Base-by-base conservation (phyloP, 2,329 filamentous ascomycete species). In the Karstenula rhodostoma region DNA sequence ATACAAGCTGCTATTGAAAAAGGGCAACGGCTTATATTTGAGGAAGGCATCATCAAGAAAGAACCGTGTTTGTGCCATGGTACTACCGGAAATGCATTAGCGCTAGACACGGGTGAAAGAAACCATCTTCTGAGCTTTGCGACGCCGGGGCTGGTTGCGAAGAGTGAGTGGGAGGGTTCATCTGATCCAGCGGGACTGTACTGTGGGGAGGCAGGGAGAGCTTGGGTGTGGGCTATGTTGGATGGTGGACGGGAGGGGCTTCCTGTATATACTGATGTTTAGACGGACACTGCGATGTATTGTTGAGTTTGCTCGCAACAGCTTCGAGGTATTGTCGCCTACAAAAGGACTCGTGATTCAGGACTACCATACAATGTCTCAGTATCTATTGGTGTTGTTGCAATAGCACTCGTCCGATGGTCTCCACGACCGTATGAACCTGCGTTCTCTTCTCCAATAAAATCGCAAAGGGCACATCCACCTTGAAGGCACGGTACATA, bases 41-140 rank as follows among this genome's bases (percentile, higher is more conserved):
- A 84, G 63, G 80, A 84, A 47, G 88, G 87, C 0, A 69, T 89
- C 10, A 75, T 90, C 61, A 87, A 81, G 10, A 90, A 90, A 65
- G 85, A 88, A 67, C 87, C 87, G 1, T 89, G 85, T 68, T 72
- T 91, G 35, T 90, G 88, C 68, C 88, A 90, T 69, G 86, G 88
- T 0, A 86, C 89, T 27, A 81, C 86, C 15, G 87, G 88, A 8
- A 90, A 90, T 69, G 86, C 87, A 17, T 76, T 91, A 67, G 86
- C 82, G 57, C 78, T 86, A 33, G 77, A 80, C 29, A 76, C 77
- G 17, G 72, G 79, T 56, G 73, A 81, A 42, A 81, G 82, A 64
- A 82, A 87, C 60, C 85, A 88, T 68, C 87, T 89, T 69, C 75
- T 89, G 57, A 83, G 82, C 9, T 82, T 87, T 64, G 86, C 84